Conservation (phyloP, 208 protist genomes). For the Trypanosoma congolense region DNA sequence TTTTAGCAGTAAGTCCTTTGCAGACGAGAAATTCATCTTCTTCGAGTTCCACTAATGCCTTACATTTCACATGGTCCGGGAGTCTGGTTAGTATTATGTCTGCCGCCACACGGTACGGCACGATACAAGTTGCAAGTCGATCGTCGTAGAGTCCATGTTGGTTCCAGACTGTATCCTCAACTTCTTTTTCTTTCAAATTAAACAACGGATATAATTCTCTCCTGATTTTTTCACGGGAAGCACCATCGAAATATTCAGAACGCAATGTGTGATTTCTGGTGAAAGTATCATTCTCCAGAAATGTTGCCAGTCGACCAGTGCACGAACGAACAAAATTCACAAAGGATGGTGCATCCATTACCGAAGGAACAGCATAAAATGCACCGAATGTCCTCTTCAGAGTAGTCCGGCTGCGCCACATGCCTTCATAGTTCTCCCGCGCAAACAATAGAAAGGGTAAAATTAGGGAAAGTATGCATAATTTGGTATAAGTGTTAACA, state of each 20-base stretch:
- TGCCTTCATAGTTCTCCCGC: no score
- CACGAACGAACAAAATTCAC: slow-evolving; percentile 44
- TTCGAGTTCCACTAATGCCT: slow-evolving; percentile 53
- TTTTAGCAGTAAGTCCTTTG: background rate
- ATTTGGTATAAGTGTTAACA: no score
- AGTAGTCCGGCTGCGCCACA: slow-evolving; percentile 10
- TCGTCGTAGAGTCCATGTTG: slow-evolving; percentile 60
- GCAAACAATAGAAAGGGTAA: no score
- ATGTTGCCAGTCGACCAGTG: slow-evolving; percentile 30
- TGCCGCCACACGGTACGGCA: slow-evolving; percentile 78
- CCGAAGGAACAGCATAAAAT: slow-evolving; percentile 67
- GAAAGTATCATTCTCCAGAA: slow-evolving; percentile 29
- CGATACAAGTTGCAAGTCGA: slow-evolving; percentile 73
- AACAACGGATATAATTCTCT: slow-evolving; percentile 35
- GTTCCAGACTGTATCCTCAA: slow-evolving; percentile 50
- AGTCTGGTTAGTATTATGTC: slow-evolving; percentile 80
- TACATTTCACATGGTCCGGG: slow-evolving; percentile 35
- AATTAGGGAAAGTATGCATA: no score
- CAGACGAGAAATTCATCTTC: slow-evolving; percentile 31
- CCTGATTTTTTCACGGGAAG: slow-evolving; percentile 23
- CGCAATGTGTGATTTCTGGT: slow-evolving; percentile 18
- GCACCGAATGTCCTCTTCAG: slow-evolving; percentile 9
- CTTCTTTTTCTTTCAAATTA: slow-evolving; percentile 48
- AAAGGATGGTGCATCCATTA: slow-evolving; percentile 73
- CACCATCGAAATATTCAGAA: slow-evolving; percentile 40